These are phyloP conservation scores for Skeletonema potamos DNA, from an alignment of 108 stramenopile genomes.

Conservation along the genomic window DNA sequence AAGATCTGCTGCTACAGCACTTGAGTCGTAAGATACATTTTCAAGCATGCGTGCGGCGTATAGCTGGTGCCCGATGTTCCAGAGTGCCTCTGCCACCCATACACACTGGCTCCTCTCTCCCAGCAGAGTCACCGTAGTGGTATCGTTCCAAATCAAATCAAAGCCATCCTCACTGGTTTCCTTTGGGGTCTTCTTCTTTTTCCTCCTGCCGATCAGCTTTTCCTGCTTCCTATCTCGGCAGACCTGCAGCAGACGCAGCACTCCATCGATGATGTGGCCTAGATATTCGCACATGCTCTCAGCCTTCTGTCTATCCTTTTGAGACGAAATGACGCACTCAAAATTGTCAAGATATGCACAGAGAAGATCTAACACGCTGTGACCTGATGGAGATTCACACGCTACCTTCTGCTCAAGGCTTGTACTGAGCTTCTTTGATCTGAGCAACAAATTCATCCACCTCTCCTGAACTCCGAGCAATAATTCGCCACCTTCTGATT, in stretches of 20 bases:
- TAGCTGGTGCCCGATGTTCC: conserved; percentile 38
- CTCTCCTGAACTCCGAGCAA: conserved; percentile 42
- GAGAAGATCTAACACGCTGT: conserved; percentile 29
- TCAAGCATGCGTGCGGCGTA: conserved; percentile 10
- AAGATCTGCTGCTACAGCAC: conserved; percentile 33
- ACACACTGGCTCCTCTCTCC: conserved; percentile 36
- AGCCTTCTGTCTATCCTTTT: conserved; percentile 3
- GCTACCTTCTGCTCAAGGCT: conserved; percentile 3
- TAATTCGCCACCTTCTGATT: conserved; percentile 16
- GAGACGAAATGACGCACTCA: conserved; percentile 17
- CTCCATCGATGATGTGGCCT: conserved; percentile 20
- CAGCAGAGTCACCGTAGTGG: conserved; percentile 9
- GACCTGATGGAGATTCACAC: neutral
- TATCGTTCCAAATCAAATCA: conserved; percentile 38
- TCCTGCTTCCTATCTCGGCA: conserved; percentile 21
- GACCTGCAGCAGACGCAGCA: conserved; percentile 14
- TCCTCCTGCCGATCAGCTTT: conserved; percentile 18
- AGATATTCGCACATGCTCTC: conserved; percentile 18
- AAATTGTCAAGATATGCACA: conserved; percentile 39
- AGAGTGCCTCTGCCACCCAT: conserved; percentile 36
- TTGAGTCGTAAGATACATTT: neutral
- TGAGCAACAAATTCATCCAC: conserved; percentile 34
- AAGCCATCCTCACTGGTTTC: neutral
- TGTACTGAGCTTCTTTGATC: conserved; percentile 15
- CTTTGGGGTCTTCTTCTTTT: conserved; percentile 17